Conservation (phyloP, 208 protist species). For the Sergeia podlipaevii region DNA sequence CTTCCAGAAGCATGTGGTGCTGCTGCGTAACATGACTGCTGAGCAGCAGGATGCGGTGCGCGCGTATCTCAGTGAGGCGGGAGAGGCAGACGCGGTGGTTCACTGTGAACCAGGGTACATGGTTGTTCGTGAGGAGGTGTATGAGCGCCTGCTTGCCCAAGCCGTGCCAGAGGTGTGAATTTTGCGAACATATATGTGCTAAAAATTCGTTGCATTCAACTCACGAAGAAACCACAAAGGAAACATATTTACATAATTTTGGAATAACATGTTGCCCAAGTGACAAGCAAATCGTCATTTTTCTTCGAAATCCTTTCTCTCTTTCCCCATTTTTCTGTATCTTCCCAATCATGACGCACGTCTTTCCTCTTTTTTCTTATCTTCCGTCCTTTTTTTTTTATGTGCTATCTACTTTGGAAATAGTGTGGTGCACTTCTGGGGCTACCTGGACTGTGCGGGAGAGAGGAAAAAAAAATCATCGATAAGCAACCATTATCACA, state of each 20-base stretch:
- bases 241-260: slow-evolving; percentile 7
- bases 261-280: background rate
- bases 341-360: too few relatives aligned
- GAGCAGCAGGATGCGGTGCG: slow-evolving; percentile 48
- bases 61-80: slow-evolving; percentile 34
- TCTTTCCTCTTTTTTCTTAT: too few relatives aligned
- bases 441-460: too few relatives aligned
- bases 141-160: slow-evolving; percentile 52
- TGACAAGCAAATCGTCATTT: background rate
- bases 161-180: background rate
- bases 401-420: too few relatives aligned
- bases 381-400: too few relatives aligned
- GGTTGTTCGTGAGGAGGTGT: slow-evolving; percentile 62
- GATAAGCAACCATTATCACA: too few relatives aligned
- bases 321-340: slow-evolving; percentile 7
- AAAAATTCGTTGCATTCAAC: too few relatives aligned
- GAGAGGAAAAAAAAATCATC: too few relatives aligned
- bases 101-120: slow-evolving; percentile 62
- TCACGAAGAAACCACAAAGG: background rate
- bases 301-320: too few relatives aligned
- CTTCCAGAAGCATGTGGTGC: slow-evolving; percentile 63
- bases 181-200: background rate
- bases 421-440: too few relatives aligned
- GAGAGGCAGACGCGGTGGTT: slow-evolving; percentile 58
- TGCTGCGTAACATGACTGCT: slow-evolving; percentile 61